Evolutionary conservation across 352 stramenopile genomes (phyloP).

Genomic region (Pelagophyceae sp.): DNA sequence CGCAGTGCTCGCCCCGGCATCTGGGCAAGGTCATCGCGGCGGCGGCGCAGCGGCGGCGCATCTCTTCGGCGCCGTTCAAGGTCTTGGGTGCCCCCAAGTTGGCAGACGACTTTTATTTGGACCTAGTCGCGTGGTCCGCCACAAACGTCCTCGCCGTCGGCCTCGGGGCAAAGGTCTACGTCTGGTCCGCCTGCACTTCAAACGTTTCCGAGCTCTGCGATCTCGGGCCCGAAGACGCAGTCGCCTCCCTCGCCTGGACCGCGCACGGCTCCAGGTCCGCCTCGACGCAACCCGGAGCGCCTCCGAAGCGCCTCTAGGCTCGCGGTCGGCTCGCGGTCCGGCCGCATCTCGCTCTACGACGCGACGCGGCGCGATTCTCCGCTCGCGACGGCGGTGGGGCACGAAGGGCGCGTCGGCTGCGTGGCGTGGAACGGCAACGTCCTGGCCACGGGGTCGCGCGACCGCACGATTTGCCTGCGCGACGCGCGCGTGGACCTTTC

Average conservation of each 20-base stretch:
- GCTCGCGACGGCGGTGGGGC: slow-evolving; percentile 74
- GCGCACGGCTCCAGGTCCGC: slow-evolving; percentile 71
- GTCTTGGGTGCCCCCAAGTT: slow-evolving; percentile 89
- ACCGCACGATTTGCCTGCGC: slow-evolving; percentile 80
- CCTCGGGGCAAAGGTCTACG: slow-evolving; percentile 80
- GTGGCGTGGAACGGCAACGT: slow-evolving; percentile 78
- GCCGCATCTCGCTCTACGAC: slow-evolving; percentile 77
- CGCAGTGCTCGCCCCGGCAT: too few species aligned
- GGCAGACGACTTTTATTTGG: slow-evolving; percentile 97
- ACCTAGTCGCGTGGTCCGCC: slow-evolving; percentile 91
- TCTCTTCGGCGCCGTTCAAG: slow-evolving; percentile 87
- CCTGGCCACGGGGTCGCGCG: slow-evolving; percentile 83
- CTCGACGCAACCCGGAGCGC: too few species aligned
- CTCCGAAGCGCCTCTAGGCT: too few species aligned
- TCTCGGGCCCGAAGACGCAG: slow-evolving; percentile 45
- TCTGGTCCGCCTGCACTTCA: slow-evolving; percentile 80
- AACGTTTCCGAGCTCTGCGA: slow-evolving; percentile 85
- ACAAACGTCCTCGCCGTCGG: slow-evolving; percentile 88
- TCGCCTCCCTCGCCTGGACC: slow-evolving; percentile 87
- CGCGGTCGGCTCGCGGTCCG: slow-evolving; percentile 57
- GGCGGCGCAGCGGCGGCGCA: slow-evolving; percentile 52
- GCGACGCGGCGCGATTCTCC: slow-evolving; percentile 62
- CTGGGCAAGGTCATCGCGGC: too few species aligned
- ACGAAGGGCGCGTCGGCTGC: slow-evolving; percentile 79
- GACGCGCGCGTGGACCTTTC: slow-evolving; percentile 67